phyloP scores from a whole-genome alignment of 2,329 filamentous ascomycete species.

The Diaporthe vexans region DNA sequence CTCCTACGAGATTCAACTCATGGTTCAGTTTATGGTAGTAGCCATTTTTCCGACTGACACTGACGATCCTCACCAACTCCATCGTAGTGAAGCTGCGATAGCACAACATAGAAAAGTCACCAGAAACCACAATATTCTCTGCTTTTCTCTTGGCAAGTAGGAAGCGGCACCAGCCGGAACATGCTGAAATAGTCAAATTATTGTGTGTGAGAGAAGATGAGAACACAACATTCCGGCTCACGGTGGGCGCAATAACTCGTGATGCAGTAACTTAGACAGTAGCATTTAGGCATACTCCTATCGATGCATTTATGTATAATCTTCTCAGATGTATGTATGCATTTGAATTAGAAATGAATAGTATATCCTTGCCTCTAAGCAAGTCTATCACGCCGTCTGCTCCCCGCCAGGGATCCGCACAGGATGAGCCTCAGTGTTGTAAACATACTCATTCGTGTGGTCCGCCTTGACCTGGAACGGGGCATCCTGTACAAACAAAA shows the following conservation, averaged over 20 bases:
- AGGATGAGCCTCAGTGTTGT: conserved; percentile 65
- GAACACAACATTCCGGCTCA: neutral
- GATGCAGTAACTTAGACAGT: neutral
- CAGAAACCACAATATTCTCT: no score
- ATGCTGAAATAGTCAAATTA: no score
- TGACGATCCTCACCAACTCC: neutral
- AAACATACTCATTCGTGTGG: conserved; percentile 63
- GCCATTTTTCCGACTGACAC: neutral
- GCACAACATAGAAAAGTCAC: neutral
- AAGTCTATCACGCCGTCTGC: neutral
- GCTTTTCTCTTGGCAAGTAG: neutral
- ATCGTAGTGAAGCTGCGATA: neutral
- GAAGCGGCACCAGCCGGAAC: neutral
- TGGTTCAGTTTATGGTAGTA: neutral
- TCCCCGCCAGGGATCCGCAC: conserved; percentile 48
- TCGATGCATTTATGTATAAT: neutral
- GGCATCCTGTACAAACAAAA: conserved; percentile 59
- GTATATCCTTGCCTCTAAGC: neutral
- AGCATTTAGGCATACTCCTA: neutral
- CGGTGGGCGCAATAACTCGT: neutral
- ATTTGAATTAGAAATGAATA: neutral
- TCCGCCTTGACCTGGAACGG: conserved; percentile 63
- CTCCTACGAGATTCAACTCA: fast-evolving
- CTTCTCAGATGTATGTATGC: neutral
- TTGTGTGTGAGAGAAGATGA: no score